Evolutionary conservation across 139 green algal genomes (phyloP).

Genomic region (Auxenochlorella protothecoides): DNA sequence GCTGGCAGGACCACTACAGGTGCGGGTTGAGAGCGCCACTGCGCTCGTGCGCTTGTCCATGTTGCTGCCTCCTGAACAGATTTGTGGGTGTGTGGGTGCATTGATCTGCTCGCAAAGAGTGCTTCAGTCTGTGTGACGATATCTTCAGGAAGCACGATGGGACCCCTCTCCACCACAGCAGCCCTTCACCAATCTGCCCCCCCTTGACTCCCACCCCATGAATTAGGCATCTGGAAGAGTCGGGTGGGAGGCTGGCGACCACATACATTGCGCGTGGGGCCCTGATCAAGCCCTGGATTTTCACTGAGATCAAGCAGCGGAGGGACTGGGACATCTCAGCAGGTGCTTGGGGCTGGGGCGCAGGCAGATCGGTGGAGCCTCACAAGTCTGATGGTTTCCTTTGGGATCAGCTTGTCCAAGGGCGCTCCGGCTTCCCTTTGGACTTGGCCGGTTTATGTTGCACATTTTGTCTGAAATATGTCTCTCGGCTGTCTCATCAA

Average conservation of each 20-base stretch:
- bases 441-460: no score
- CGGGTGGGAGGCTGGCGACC: conserved; percentile 34
- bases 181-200: no score
- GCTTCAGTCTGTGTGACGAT: neutral
- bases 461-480: no score
- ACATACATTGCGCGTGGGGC: conserved; percentile 85
- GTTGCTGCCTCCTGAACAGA: neutral
- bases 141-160: neutral
- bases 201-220: neutral
- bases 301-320: conserved; percentile 92
- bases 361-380: neutral
- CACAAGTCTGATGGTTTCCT: no score
- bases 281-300: conserved; percentile 98
- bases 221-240: conserved; percentile 10
- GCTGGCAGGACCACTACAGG: conserved; percentile 62
- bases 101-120: neutral
- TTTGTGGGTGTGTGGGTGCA: neutral
- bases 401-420: no score
- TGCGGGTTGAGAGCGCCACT: neutral
- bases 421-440: no score
- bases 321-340: conserved; percentile 92
- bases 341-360: neutral
- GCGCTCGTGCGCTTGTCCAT: no score
- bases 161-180: neutral
- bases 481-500: no score